phyloP scores from a whole-genome alignment of 2,329 filamentous ascomycete genomes.

The Colletotrichum filicis region DNA sequence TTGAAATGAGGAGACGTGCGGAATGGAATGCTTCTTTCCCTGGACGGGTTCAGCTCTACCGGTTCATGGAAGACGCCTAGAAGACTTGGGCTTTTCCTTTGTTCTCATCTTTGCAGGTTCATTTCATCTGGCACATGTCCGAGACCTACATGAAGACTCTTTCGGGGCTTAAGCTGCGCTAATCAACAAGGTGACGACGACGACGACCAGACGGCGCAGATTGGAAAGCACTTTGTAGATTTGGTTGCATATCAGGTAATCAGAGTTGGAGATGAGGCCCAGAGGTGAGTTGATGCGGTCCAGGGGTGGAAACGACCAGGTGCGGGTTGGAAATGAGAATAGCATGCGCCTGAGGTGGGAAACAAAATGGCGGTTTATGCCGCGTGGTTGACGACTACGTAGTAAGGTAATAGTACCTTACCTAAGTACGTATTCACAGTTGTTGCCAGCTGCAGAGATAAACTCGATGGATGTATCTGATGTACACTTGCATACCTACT shows the following conservation, averaged over 20 bases:
- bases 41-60: neutral
- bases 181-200: neutral
- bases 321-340: constrained; percentile 18
- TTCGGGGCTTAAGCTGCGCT: constrained; percentile 22
- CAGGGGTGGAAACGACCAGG: constrained; percentile 2
- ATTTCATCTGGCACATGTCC: constrained; percentile 17
- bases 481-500: too few relatives aligned
- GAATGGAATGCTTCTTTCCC: constrained; percentile 24
- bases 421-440: too few relatives aligned
- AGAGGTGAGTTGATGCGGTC: constrained; percentile 20
- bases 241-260: constrained; percentile 11
- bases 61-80: constrained; percentile 15
- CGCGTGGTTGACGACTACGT: neutral
- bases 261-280: constrained; percentile 23
- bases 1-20: neutral
- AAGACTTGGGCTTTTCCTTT: constrained; percentile 8
- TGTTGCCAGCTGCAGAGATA: too few relatives aligned
- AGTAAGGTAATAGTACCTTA: too few relatives aligned
- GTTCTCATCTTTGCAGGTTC: neutral
- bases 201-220: neutral
- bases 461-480: too few relatives aligned
- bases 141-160: constrained; percentile 10
- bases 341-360: neutral
- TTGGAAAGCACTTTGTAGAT: neutral
- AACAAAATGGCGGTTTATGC: constrained; percentile 27